Evolutionary conservation across 768 basidiomycete genomes (phyloP).

Genomic region (Agrocybe pediades): DNA sequence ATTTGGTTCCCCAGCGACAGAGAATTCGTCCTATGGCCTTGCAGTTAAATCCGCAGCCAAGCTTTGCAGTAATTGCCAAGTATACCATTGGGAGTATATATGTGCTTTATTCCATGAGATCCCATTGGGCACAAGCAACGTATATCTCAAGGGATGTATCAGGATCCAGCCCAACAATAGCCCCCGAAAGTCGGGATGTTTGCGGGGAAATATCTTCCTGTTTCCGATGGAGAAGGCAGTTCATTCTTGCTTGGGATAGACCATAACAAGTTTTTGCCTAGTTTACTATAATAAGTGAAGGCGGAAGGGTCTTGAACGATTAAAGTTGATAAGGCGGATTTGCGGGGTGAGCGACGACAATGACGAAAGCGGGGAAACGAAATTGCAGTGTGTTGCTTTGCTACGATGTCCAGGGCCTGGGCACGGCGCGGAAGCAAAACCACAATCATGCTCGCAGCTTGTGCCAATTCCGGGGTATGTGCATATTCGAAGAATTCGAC

Average conservation of each 20-base stretch:
- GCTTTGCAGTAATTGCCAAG: too few species aligned
- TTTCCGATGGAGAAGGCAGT: slow-evolving; percentile 5
- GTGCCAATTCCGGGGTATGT: too few species aligned
- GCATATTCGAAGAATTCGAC: too few species aligned
- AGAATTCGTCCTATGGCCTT: too few species aligned
- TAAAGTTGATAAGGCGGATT: slow-evolving; percentile 7
- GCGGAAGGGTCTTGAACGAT: slow-evolving; percentile 9
- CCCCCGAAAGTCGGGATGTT: slow-evolving; percentile 11
- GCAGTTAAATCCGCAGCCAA: too few species aligned
- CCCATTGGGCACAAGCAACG: too few species aligned
- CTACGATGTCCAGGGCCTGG: too few species aligned
- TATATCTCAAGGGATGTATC: too few species aligned
- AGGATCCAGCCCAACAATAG: neutral
- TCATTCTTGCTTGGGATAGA: slow-evolving; percentile 3
- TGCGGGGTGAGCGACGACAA: neutral
- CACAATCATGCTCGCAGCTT: too few species aligned
- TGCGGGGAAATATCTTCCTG: slow-evolving; percentile 6
- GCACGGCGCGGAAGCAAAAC: too few species aligned
- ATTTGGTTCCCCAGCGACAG: neutral
- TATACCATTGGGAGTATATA: too few species aligned
- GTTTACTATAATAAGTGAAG: neutral
- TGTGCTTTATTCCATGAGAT: too few species aligned
- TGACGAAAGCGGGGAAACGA: neutral
- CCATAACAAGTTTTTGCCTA: slow-evolving; percentile 1
- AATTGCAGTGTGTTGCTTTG: neutral